A percentile compares a stretch with the other conserved stretches of the same genome.
Conservation (phyloP, 176 grass and related monocot species). For the Echinochloa phyllopogon region DNA sequence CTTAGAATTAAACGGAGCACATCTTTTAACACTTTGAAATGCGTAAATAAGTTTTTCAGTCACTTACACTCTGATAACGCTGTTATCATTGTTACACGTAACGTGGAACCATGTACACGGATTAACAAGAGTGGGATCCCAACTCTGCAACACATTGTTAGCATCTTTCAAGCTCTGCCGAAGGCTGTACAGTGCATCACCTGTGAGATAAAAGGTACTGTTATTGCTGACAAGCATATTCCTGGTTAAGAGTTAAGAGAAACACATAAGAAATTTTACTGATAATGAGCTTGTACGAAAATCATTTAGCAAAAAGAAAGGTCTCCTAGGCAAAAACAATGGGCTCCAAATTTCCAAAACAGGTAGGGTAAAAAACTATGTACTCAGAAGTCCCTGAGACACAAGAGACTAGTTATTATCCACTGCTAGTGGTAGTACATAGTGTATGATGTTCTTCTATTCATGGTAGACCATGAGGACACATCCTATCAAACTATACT, state of each 20-base stretch:
- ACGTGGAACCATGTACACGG: conserved; percentile 90
- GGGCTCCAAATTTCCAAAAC: neutral
- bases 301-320: neutral
- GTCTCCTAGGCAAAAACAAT: conserved; percentile 4
- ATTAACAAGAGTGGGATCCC: conserved; percentile 77
- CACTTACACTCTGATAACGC: conserved; percentile 81
- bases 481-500: neutral
- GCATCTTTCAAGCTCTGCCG: conserved; percentile 65
- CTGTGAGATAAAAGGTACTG: conserved; percentile 33
- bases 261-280: conserved; percentile 8
- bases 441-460: neutral
- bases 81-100: conserved; percentile 70
- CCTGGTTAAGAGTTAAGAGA: neutral
- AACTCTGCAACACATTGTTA: conserved; percentile 71
- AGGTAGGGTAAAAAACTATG: neutral
- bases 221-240: conserved; percentile 15
- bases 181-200: conserved; percentile 73
- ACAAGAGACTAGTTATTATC: neutral
- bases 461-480: neutral
- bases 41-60: neutral
- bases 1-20: conserved; percentile 1
- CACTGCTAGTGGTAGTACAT: neutral
- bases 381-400: neutral
- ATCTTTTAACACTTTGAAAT: neutral
- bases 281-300: neutral